Evolutionary conservation across 495 filamentous ascomycete species (phyloP), one percentile per base, ranked within the genome.

Genomic region (Sporormia fimetaria): DNA sequence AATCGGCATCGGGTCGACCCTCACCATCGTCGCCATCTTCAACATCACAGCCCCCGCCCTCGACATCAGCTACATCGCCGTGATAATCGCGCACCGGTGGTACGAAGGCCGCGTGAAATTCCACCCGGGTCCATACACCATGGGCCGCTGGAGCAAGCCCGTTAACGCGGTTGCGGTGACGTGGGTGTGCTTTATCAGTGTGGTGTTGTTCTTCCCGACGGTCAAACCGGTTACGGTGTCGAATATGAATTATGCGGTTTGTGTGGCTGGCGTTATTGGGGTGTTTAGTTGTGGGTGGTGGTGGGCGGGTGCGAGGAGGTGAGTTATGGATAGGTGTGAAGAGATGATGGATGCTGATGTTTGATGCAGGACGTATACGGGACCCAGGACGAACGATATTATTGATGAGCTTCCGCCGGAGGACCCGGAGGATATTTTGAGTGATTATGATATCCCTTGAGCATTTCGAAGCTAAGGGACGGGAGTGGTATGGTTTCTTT

Each of bases 191-290:
- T 78, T 82, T 52, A 81, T 83, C 41, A 78, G 74, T 45, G 65
- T 73, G 3, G 69, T 82, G 18, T 58, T 83, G 31, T 76, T 82
- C 60, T 81, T 79, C 63, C 79, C 79, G 3, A 65, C 75, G 4
- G 54, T 59, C 11, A 63, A 67, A 20, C 79, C 79, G 17, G 63
- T 83, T 6, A 83, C 78, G 2, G 45, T 58, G 1, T 62, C 65
- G 21, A 83, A 81, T 56, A 81, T 83, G 75, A 83, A 83, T 44
- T 83, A 82, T 51, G 78, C 74, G 1, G 66, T 80, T 36, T 75
- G 64, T 38, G 76, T 83, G 8, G 78, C 69, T n/a, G 67, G 52
- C 0, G 72, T 75, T 36, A 78, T 82, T 54, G 76, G 64, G 0
- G 32, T 67, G 0, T 79, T 81, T 60, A 68, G 73, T 9, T 39